Percentiles rank a stretch among this genome's conserved stretches.
phyloP scores from a whole-genome alignment of 257 asterid genomes.

The Ballota nigra region DNA sequence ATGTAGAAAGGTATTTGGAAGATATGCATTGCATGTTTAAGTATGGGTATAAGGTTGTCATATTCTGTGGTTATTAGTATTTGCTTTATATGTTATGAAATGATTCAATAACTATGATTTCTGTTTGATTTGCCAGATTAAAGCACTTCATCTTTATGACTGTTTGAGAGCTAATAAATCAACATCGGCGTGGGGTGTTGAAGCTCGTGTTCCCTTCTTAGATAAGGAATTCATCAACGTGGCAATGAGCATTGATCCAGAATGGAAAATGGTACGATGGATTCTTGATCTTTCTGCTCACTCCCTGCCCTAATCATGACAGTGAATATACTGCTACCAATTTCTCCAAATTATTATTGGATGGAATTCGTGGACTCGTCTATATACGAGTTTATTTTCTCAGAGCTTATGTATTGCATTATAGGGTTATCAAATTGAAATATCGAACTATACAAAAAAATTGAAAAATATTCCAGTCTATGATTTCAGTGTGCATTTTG shows the following conservation, averaged over 20 bases:
- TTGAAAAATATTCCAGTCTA: not conserved
- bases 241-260: slow-evolving; percentile 94
- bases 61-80: not conserved
- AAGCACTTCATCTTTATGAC: slow-evolving; percentile 97
- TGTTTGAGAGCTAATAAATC: slow-evolving; percentile 97
- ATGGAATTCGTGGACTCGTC: not conserved
- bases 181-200: slow-evolving; percentile 99
- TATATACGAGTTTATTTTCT: not conserved
- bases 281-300: slow-evolving; percentile 18
- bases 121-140: slow-evolving; percentile 55
- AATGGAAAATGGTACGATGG: slow-evolving; percentile 80
- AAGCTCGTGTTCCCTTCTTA: slow-evolving; percentile 98
- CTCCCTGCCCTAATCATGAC: not conserved
- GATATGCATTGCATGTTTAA: not conserved
- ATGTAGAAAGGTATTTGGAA: slow-evolving; percentile 73
- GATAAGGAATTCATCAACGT: slow-evolving; percentile 88
- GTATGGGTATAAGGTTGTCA: not conserved
- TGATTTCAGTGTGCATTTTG: not conserved
- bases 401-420: not conserved
- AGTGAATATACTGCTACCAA: not conserved
- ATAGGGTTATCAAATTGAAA: not conserved
- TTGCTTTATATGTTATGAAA: slow-evolving; percentile 9
- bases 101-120: not conserved
- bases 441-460: not conserved
- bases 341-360: not conserved